A percentile compares a stretch with the other conserved stretches of the same genome.
Conservation (phyloP, 768 basidiomycete species). For the Piloderma croceum region DNA sequence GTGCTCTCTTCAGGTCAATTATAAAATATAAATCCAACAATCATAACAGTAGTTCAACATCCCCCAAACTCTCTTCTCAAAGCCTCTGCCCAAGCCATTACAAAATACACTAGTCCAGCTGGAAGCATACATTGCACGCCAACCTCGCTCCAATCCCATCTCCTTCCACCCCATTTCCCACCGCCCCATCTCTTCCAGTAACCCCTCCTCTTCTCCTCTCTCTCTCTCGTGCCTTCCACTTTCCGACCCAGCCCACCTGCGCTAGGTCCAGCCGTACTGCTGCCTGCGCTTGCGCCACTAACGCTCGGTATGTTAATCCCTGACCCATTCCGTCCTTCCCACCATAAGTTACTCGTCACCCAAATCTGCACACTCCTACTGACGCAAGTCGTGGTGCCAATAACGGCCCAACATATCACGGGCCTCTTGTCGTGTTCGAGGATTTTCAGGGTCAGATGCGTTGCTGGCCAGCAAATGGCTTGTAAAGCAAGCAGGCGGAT, state of each 20-base stretch:
- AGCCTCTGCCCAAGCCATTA: conserved; percentile 68
- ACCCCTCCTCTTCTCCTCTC: conserved; percentile 13
- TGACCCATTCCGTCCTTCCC: conserved; percentile 31
- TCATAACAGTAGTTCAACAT: too few species aligned
- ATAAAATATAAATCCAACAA: too few species aligned
- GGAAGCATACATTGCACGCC: conserved; percentile 65
- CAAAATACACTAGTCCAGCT: conserved; percentile 65
- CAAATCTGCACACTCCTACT: conserved; percentile 86
- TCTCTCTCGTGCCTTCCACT: conserved; percentile 16
- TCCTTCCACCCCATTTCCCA: conserved; percentile 51
- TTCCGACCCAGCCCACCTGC: conserved; percentile 13
- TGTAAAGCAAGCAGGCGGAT: conserved; percentile 90
- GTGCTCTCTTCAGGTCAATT: too few species aligned
- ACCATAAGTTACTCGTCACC: conserved; percentile 88
- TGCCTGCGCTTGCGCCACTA: conserved; percentile 16
- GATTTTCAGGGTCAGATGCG: conserved; percentile 74
- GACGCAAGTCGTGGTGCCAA: conserved; percentile 83
- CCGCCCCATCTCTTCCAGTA: conserved; percentile 41
- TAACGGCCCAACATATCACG: conserved; percentile 83
- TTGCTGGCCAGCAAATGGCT: conserved; percentile 95
- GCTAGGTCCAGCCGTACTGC: conserved; percentile 18
- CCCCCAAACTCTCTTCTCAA: conserved; percentile 32
- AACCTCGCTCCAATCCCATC: conserved; percentile 81
- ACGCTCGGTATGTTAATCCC: conserved; percentile 11
- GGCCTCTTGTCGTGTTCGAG: conserved; percentile 68